phyloP scores from a whole-genome alignment of 306 rosid species.

The Psophocarpus tetragonolobus region DNA sequence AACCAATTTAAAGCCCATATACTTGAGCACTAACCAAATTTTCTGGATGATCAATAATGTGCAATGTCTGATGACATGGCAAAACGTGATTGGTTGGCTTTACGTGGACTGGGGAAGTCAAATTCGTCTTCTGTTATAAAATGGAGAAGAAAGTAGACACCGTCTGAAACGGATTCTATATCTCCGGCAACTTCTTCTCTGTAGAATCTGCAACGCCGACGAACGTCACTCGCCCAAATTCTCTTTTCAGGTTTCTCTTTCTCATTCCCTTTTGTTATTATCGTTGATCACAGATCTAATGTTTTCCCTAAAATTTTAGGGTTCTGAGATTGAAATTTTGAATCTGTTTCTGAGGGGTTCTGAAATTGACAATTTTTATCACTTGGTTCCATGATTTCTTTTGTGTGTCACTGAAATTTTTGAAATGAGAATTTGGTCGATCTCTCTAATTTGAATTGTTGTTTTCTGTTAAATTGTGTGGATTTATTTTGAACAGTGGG shows the following conservation, averaged over 20 bases:
- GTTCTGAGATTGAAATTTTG: not conserved
- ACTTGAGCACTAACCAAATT: not conserved
- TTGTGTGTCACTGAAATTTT: not conserved
- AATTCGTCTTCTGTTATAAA: not conserved
- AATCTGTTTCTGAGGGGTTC: not conserved
- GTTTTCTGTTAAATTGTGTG: not conserved
- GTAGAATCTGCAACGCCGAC: conserved; percentile 18
- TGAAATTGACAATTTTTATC: not conserved
- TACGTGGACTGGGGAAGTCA: conserved; percentile 29
- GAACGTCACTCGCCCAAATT: not conserved
- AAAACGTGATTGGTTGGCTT: not conserved
- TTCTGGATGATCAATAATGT: not conserved
- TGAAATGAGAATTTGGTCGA: not conserved
- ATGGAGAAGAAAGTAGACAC: not conserved
- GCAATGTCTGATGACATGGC: conserved; percentile 20
- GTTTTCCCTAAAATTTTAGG: not conserved
- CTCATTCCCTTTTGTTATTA: not conserved
- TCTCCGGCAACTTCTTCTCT: conserved; percentile 3
- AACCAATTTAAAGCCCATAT: too few species aligned
- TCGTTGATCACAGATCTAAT: not conserved
- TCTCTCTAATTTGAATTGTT: not conserved
- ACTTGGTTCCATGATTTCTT: not conserved
- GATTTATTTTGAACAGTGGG: not conserved
- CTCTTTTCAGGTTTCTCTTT: conserved; percentile 6
- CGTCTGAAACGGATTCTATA: not conserved